These are phyloP conservation scores for Allantophomopsis cytisporea DNA, from an alignment of 2,329 filamentous ascomycete species.

Conservation along the genomic window DNA sequence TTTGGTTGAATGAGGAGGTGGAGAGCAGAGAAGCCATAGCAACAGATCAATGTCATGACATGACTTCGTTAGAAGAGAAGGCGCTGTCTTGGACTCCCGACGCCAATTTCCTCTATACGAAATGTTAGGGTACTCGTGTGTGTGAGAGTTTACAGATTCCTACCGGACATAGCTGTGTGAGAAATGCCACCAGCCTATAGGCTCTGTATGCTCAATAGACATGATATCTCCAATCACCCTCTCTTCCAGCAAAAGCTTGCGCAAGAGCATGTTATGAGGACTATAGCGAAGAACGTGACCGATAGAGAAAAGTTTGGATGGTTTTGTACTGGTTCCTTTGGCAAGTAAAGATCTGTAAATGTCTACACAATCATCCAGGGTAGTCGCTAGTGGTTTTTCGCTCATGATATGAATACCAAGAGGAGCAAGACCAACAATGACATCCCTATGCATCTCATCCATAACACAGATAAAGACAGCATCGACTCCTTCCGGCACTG, in stretches of 20 bases:
- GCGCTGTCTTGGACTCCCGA: conserved; percentile 61
- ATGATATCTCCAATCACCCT: conserved; percentile 71
- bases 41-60: conserved; percentile 94
- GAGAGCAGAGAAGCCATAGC: conserved; percentile 75
- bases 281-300: conserved; percentile 91
- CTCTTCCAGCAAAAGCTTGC: conserved; percentile 63
- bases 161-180: conserved; percentile 73
- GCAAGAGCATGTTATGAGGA: conserved; percentile 78
- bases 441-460: conserved; percentile 79
- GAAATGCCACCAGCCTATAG: conserved; percentile 95
- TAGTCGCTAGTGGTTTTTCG: conserved; percentile 85
- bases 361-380: conserved; percentile 60
- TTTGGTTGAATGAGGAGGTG: conserved; percentile 17
- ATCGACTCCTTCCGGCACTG: conserved; percentile 27
- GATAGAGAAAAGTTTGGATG: conserved; percentile 61
- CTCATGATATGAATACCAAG: conserved; percentile 75
- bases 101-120: conserved; percentile 71
- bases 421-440: conserved; percentile 59
- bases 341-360: conserved; percentile 49
- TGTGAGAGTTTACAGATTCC: conserved; percentile 1
- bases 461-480: conserved; percentile 61
- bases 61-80: conserved; percentile 81
- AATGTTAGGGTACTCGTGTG: neutral
- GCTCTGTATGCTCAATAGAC: conserved; percentile 83
- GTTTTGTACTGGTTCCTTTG: conserved; percentile 19